Evolutionary conservation across 1,139 yeast species (phyloP).

Genomic region (Pichia sp.): DNA sequence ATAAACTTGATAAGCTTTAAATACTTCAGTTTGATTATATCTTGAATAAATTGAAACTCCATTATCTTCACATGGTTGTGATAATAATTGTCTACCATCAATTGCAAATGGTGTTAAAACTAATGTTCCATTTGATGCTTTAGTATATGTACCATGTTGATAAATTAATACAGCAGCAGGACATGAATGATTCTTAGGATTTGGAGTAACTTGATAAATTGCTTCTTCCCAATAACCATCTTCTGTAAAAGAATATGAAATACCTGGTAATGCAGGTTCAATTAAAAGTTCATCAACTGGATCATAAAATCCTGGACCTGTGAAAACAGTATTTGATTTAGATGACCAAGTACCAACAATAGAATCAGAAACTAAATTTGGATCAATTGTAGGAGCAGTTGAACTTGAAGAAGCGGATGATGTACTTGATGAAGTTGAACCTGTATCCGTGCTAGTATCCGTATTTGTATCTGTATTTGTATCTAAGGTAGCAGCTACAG

Average conservation of each 20-base stretch:
- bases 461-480: constrained; percentile 2
- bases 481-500: not conserved
- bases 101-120: constrained; percentile 67
- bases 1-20: constrained; percentile 50
- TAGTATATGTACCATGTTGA: constrained; percentile 82
- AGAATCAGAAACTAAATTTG: constrained; percentile 20
- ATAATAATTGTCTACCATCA: constrained; percentile 87
- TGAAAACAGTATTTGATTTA: constrained; percentile 87
- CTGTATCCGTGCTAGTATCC: not conserved
- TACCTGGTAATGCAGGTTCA: constrained; percentile 94
- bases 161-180: constrained; percentile 73
- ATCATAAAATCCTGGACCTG: constrained; percentile 95
- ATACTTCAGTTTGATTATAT: constrained; percentile 61
- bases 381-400: constrained; percentile 1
- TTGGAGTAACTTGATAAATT: constrained; percentile 64
- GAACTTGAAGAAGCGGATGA: constrained; percentile 3
- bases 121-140: constrained; percentile 60
- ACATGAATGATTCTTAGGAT: constrained; percentile 72
- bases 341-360: constrained; percentile 93
- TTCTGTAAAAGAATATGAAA: constrained; percentile 82
- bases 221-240: constrained; percentile 94
- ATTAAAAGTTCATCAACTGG: constrained; percentile 90
- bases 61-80: constrained; percentile 70
- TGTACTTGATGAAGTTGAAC: not conserved
- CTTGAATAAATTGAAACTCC: constrained; percentile 60